Conservation (phyloP, 2,329 filamentous ascomycete genomes). For the Venturia oleaginea region DNA sequence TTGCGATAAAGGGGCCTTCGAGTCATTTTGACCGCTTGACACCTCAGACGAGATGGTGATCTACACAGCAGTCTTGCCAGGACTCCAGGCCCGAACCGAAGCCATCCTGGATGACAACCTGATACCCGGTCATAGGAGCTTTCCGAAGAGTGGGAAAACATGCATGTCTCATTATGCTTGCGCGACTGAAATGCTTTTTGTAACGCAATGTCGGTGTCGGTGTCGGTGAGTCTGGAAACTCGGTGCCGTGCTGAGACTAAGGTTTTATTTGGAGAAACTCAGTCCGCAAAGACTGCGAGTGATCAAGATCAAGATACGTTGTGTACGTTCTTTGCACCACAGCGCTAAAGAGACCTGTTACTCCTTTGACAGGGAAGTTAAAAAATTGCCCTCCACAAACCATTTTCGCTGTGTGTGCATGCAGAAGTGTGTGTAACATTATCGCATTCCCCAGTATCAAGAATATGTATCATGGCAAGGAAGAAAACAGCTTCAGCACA, state of each 20-base stretch:
- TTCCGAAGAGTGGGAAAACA: neutral
- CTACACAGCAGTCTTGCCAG: neutral
- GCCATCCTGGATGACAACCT: neutral
- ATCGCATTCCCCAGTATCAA: no score
- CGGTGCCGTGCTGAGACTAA: neutral
- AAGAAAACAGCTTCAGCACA: neutral
- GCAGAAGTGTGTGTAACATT: no score
- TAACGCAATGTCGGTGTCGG: neutral
- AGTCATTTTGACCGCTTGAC: neutral
- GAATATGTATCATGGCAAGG: neutral
- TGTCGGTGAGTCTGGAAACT: neutral
- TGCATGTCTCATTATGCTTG: slow-evolving; percentile 3
- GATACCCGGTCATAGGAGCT: slow-evolving; percentile 1
- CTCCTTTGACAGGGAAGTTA: neutral
- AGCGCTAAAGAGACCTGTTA: neutral
- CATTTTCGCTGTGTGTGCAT: no score
- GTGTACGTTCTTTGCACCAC: neutral
- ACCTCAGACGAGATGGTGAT: neutral
- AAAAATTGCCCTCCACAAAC: no score
- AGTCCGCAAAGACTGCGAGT: neutral
- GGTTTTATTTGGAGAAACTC: neutral
- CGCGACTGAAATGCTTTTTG: neutral
- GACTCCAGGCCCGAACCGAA: slow-evolving; percentile 6
- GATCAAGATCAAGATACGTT: neutral
- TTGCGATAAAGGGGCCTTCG: neutral